These are phyloP conservation scores for Haematococcus lacustris DNA, from an alignment of 139 green algal species.

Conservation along the genomic window DNA sequence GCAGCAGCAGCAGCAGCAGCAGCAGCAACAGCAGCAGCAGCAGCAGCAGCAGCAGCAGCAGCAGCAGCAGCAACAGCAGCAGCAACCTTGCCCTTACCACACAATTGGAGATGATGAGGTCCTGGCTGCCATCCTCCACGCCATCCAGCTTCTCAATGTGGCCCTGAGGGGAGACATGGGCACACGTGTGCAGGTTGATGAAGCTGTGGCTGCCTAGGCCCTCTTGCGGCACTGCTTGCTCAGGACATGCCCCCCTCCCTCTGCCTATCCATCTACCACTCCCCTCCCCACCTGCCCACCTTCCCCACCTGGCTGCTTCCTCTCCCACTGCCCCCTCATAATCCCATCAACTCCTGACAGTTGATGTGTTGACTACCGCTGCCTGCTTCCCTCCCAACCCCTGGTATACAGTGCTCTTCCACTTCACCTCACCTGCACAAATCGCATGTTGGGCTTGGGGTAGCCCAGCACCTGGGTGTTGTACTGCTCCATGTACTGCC, in stretches of 20 bases:
- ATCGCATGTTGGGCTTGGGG: conserved; percentile 73
- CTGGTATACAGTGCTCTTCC: too few relatives aligned
- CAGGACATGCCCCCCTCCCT: too few relatives aligned
- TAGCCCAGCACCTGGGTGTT: conserved; percentile 65
- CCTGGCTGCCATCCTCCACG: conserved; percentile 58
- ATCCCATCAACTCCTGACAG: not conserved
- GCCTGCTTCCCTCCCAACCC: too few relatives aligned
- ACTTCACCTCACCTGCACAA: conserved; percentile 53
- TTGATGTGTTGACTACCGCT: too few relatives aligned
- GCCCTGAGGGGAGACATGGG: conserved; percentile 21
- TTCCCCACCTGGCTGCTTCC: not conserved
- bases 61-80: too few relatives aligned
- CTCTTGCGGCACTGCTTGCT: not conserved
- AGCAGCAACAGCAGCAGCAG: too few relatives aligned
- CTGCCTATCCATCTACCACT: not conserved
- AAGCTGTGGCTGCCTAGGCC: not conserved
- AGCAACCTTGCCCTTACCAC: conserved; percentile 38
- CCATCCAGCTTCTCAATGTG: conserved; percentile 85
- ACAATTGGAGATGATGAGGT: conserved; percentile 96
- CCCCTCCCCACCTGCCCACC: not conserved
- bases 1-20: too few relatives aligned
- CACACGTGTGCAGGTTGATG: not conserved
- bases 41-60: too few relatives aligned
- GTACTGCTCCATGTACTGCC: conserved; percentile 53
- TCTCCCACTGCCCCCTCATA: not conserved